Base-by-base conservation (phyloP, 768 basidiomycete genomes). In the Panaeolus cyanescens region DNA sequence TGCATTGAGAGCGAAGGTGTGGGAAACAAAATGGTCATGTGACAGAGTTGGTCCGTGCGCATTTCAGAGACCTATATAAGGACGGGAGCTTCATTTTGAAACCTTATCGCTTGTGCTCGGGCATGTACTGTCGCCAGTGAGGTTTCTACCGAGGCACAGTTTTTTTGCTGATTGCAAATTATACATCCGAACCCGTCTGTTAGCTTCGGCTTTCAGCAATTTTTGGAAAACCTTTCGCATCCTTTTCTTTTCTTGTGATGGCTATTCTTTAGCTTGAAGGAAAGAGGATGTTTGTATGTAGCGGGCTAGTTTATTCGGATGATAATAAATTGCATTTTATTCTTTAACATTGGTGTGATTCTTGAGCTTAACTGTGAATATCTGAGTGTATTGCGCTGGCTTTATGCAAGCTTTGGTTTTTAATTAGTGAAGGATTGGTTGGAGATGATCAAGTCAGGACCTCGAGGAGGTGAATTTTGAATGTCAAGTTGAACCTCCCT, bases 121-220 rank as follows among this genome's bases (percentile, higher is more conserved):
- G 90, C 89, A 90, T 87, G 90, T 88, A 91, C 89, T 90, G 88
- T 91, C 89, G 88, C 87, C 88, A 90, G 91, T 93, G 92, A 93
- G 90, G 92, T 93, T 83, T 86, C 81, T 90, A 93, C 91, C 89
- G 92, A 93, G 90, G 87, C 88, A 89, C 88, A 91, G 90, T 91
- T 84, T 91, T 81, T 74, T 93, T 92, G 91, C 90, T 93, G 88
- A 89, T 93, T 93, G 91, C 91, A 93, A 93, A 93, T 91, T 92
- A 92, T 83, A 91, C 90, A 93, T 93, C 91, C 91, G 90, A 91
- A 92, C 90, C 75, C 90, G 89, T 92, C 90, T 89, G 84, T 86
- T 74, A 82, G 89, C 89, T 92, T 90, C 80, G 88, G 89, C 88
- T 84, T 83, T 79, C 84, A 88, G 90, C 88, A 92, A 93, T 92